Base-by-base conservation (phyloP, 225 moss, liverwort and hornwort genomes). In the Polytrichum formosum region DNA sequence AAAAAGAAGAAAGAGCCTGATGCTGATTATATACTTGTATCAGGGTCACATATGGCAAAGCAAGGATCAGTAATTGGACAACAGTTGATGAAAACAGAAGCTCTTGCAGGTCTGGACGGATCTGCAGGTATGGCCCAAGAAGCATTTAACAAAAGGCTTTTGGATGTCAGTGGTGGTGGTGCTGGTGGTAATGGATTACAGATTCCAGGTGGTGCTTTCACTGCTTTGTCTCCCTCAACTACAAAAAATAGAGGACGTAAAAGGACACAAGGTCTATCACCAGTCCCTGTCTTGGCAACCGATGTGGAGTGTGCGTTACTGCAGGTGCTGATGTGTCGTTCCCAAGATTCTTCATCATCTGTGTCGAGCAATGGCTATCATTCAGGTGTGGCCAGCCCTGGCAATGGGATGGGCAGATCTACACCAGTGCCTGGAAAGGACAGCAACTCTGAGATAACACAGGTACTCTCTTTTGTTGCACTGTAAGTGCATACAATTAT, bases 251-350 rank as follows among this genome's bases (percentile, higher is more conserved):
- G 66, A 73, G 71, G 69, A 65, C 31, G 28, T 62, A 55, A 66
- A 59, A 76, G 68, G 61, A 60, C 61, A 62, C 17, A 53, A 5
- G 56, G 33, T 69, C 76, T 68, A 67, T 85, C 88, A 25, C 77
- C 85, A 7, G 91, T 88, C 66, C 83, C 96, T 76, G 87, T 85
- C 13, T 81, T 96, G 78, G 96, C 93, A 75, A 93, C 96, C 61
- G 96, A 93, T 74, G 72, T 96, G 72, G 96, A 96, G 83, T 93
- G 96, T 79, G 93, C 91, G 65, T 69, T 96, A 58, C 72, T 93
- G 70, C 93, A 93, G 76, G 84, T 89, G 53, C 81, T 91, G 74
- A 82, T 91, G 79, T 85, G 88, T 69, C 85, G 86, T 68, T 82
- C 87, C 63, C 85, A 81, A 67, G 85, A 87, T 64, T 85, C 65